Evolutionary conservation across 2,329 filamentous ascomycete species (phyloP).

Genomic region (Aphanoascus verrucosus): DNA sequence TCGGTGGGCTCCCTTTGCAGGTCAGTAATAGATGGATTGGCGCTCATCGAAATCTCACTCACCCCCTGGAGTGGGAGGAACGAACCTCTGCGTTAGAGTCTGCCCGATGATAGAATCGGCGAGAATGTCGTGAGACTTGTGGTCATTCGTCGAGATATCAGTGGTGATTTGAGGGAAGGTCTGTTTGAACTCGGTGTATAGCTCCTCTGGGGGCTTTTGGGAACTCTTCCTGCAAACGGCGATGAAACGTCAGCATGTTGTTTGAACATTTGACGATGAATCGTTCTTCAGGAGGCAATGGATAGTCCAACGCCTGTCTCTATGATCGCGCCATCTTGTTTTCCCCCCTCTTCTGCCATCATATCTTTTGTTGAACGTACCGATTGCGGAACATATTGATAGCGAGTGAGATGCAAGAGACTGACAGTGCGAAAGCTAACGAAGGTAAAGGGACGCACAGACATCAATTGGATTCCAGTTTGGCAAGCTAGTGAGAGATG

Average conservation of each 20-base stretch:
- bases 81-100: slow-evolving; percentile 14
- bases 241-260: not conserved
- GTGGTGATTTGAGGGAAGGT: slow-evolving; percentile 65
- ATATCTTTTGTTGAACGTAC: slow-evolving; percentile 25
- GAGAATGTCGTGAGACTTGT: slow-evolving; percentile 9
- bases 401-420: slow-evolving; percentile 10
- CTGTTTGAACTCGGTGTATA: slow-evolving; percentile 73
- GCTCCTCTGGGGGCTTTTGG: slow-evolving; percentile 75
- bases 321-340: not conserved
- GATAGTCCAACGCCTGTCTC: not conserved
- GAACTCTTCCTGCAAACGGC: slow-evolving; percentile 52
- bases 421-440: slow-evolving; percentile 11
- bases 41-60: slow-evolving; percentile 9
- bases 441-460: slow-evolving; percentile 5
- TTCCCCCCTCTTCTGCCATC: not conserved
- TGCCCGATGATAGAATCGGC: slow-evolving; percentile 10
- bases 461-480: slow-evolving; percentile 10
- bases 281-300: too few relatives aligned
- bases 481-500: not conserved
- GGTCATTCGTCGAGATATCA: slow-evolving; percentile 21
- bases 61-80: slow-evolving; percentile 9
- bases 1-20: not conserved
- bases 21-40: slow-evolving; percentile 1
- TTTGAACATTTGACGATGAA: not conserved
- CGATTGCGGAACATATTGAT: slow-evolving; percentile 39